A percentile compares a stretch with the other conserved stretches of the same genome.
phyloP scores from a whole-genome alignment of 2,329 filamentous ascomycete genomes.

The Neospermospora avenae region DNA sequence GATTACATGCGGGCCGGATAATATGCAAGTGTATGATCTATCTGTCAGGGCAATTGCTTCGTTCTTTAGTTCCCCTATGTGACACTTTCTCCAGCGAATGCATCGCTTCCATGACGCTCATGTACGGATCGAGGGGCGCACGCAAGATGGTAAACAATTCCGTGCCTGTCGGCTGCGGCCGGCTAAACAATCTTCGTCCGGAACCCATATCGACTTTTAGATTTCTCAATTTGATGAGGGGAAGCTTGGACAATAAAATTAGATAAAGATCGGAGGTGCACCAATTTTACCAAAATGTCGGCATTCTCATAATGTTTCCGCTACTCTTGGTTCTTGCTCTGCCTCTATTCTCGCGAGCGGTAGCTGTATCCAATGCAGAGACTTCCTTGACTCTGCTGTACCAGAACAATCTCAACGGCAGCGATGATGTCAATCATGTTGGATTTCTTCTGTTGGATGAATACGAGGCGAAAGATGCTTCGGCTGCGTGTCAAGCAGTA shows the following conservation, averaged over 20 bases:
- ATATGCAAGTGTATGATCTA: neutral
- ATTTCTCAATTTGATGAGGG: neutral
- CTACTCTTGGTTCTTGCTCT: neutral
- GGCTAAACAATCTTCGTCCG: neutral
- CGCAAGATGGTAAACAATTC: neutral
- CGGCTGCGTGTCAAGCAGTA: conserved; percentile 43
- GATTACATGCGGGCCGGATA: neutral
- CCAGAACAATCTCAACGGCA: conserved; percentile 52
- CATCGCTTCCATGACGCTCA: neutral
- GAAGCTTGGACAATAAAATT: neutral
- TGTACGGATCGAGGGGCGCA: neutral
- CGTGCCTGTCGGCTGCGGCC: neutral
- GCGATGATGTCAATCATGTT: conserved; percentile 50
- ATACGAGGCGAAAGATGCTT: conserved; percentile 37
- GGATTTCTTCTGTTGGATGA: conserved; percentile 49
- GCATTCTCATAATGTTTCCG: conserved; percentile 4
- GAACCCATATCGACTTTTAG: neutral
- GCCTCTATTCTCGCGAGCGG: neutral
- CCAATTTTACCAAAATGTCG: neutral
- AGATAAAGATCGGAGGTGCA: neutral
- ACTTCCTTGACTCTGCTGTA: conserved; percentile 49
- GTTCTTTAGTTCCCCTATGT: neutral
- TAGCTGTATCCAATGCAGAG: conserved; percentile 34
- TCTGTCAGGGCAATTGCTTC: neutral
- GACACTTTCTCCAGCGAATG: neutral